A percentile compares a stretch with the other conserved stretches of the same genome.
Conservation (phyloP, 139 green algal genomes). For the Tetraselmis striata region DNA sequence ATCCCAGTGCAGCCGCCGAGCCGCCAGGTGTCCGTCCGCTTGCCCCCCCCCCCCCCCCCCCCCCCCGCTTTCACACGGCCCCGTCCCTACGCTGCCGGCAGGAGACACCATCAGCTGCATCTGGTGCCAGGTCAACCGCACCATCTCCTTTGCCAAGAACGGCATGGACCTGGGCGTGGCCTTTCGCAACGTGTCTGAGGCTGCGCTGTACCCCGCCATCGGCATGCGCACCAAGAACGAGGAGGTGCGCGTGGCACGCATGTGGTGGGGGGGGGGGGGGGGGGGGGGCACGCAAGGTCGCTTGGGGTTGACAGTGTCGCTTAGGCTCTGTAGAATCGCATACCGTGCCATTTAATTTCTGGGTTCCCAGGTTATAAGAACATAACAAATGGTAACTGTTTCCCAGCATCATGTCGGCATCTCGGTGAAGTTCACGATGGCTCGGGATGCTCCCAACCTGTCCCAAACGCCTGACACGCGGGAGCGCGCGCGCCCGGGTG, state of each 20-base stretch:
- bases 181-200: conserved; percentile 52
- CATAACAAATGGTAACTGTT: neutral
- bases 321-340: neutral
- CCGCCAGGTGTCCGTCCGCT: neutral
- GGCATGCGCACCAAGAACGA: conserved; percentile 64
- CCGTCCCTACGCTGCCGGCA: neutral
- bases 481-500: too few species aligned
- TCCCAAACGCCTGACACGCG: too few species aligned
- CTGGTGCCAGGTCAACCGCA: conserved; percentile 41
- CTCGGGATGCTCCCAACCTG: too few species aligned
- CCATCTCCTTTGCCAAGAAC: conserved; percentile 59
- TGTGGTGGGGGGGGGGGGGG: too few species aligned
- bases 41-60: neutral
- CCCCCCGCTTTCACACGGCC: neutral
- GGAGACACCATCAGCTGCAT: conserved; percentile 51
- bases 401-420: too few species aligned
- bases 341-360: neutral
- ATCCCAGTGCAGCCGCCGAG: neutral
- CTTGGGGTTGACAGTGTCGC: too few species aligned
- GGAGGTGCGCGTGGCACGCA: conserved; percentile 38
- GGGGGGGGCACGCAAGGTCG: too few species aligned
- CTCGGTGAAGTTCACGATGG: too few species aligned
- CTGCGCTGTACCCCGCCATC: conserved; percentile 63
- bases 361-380: neutral
- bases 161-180: conserved; percentile 57